Evolutionary conservation across 2,329 filamentous ascomycete species (phyloP), one percentile per base, ranked within the genome.

Genomic region (Beauveria sp.): DNA sequence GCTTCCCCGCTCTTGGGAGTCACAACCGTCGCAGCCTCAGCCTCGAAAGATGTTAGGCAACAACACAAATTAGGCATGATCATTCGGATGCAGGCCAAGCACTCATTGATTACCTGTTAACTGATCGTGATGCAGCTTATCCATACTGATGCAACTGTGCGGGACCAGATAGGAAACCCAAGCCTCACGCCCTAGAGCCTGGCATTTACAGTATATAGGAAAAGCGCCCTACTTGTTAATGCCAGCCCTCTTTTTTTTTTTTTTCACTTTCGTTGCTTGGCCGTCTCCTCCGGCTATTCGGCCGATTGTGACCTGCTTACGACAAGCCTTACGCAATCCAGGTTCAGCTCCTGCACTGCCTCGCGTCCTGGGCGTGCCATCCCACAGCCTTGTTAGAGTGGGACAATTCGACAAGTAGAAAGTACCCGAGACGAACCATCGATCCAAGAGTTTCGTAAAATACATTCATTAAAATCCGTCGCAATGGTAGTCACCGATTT

Each of bases 371-470:
- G 16, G 24, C 38, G 38, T 9, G 20, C 22, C 38, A 24, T 42
- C 51, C 51, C 34, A n/a, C 52, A 55, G 52, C 52, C 52, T 55
- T 28, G 52, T 45, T 9, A 22, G 7, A 16, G 52, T 28, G 52
- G 38, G 52, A 31, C 52, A 20, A 6, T 5, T 2, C 20, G 16
- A 26, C 1, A 14, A n/a, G n/a, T 12, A 22, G 24, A 18, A 49
- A n/a, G 31, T 34, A 34, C 12, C 31, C 26, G n/a, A 12, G 24
- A 14, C 20, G 16, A 50, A 1, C 3, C 6, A 3, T n/a, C 18
- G 51, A 54, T 42, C 14, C 2, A 22, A 34, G 31, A 34, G 5
- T 5, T 34, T 34, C 3, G 31, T 9, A 34, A 18, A 7, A 20
- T 8, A 9, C 12, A 40, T 12, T 8, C 48, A 8, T 8, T 26